These are phyloP conservation scores for Sphaerulina musiva DNA, from an alignment of 2,329 filamentous ascomycete species.

Conservation along the genomic window DNA sequence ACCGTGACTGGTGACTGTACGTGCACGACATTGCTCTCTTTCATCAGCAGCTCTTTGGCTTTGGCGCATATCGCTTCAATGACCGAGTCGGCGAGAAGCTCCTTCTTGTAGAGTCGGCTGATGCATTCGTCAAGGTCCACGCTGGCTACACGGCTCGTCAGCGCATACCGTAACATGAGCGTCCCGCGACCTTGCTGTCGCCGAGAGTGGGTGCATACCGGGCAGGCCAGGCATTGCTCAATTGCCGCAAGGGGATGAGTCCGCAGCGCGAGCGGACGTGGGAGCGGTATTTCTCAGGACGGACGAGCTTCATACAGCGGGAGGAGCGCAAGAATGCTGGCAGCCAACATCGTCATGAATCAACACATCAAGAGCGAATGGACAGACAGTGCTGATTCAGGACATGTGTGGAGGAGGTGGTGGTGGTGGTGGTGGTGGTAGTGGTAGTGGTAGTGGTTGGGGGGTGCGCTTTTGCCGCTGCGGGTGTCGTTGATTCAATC, in stretches of 20 bases:
- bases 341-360: conserved; percentile 16
- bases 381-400: neutral
- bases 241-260: conserved; percentile 8
- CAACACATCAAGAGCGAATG: conserved; percentile 1
- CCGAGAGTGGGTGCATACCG: conserved; percentile 34
- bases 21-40: conserved; percentile 98
- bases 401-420: neutral
- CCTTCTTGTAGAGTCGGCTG: conserved; percentile 90
- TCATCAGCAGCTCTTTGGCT: conserved; percentile 97
- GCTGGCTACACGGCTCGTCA: conserved; percentile 55
- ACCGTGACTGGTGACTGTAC: conserved; percentile 93
- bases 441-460: neutral
- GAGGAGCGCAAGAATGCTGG: conserved; percentile 12
- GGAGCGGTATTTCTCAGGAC: conserved; percentile 7
- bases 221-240: conserved; percentile 45
- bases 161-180: neutral
- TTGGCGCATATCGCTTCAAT: conserved; percentile 99
- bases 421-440: no score
- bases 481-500: no score
- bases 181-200: neutral
- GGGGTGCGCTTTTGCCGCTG: no score
- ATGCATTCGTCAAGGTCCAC: conserved; percentile 99
- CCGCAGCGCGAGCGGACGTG: conserved; percentile 2
- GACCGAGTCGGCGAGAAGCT: conserved; percentile 92
- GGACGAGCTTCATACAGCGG: conserved; percentile 18